Evolutionary conservation across 179 eudicot species (phyloP), one percentile per base, ranked within the genome.

Genomic region (Beta corolliflora): DNA sequence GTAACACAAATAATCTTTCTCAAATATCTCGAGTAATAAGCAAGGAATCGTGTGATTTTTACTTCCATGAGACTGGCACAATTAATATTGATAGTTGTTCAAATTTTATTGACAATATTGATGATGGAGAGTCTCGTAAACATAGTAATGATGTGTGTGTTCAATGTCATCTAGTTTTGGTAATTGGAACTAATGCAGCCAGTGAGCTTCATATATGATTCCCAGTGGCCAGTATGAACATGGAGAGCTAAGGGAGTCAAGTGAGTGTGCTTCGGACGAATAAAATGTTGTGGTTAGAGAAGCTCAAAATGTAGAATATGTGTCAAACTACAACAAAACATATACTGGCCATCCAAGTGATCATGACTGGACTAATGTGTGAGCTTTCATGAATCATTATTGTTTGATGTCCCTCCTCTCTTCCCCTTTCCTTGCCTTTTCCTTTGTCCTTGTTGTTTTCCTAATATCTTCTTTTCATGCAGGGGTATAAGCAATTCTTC

Each of bases 201-300:
- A 48, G 60, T 80, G 76, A 73, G 82, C 74, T 36, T 15, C 84
- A 44, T 44, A 83, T 77, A 74, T 84, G 89, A 79, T 67, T 84
- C 85, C n/a, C n/a, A n/a, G n/a, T n/a, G n/a, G n/a, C 19, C 89
- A 86, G 60, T 86, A 84, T 84, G 89, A 86, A 82, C 87, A 86
- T 73, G 89, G 89, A 65, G 89, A 86, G 76, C 80, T 86, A 18
- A 76, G 86, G 71, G 88, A 86, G 78, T 70, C 86, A 9, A 75
- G 66, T 75, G 84, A 60, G 75, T 80, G 11, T 79, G 74, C 71
- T 58, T 84, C 81, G 83, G 85, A 81, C 56, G 85, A 80, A 77
- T 81, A 31, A 78, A 82, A 75, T 48, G 80, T 54, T 61, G 25
- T 61, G 53, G 81, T 83, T 59, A 54, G 78, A 63, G 82, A 86